Conservation (phyloP, 2,329 filamentous ascomycete genomes). For the Sporothrix brasiliensis region DNA sequence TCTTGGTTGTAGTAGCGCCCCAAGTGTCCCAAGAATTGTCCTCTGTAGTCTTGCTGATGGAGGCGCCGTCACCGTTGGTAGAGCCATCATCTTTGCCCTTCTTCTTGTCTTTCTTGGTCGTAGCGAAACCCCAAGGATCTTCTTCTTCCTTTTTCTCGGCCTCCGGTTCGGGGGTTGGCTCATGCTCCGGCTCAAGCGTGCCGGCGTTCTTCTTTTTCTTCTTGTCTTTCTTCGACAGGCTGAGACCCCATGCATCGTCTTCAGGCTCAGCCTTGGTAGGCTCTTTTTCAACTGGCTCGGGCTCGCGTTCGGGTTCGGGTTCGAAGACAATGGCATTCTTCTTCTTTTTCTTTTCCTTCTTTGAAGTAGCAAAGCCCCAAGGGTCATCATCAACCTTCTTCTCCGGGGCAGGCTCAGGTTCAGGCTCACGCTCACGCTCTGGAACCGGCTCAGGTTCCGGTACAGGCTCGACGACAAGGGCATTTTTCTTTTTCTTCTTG, state of each 20-base stretch:
- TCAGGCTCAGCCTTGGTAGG: constrained; percentile 22
- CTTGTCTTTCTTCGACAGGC: constrained; percentile 37
- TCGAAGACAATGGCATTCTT: constrained; percentile 8
- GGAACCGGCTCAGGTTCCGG: constrained; percentile 37
- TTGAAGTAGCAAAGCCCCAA: constrained; percentile 39
- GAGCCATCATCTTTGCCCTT: constrained; percentile 35
- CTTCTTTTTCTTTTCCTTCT: constrained; percentile 39
- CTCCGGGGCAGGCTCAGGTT: constrained; percentile 26
- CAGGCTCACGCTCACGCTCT: constrained; percentile 29
- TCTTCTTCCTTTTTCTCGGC: constrained; percentile 18
- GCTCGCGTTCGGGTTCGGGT: constrained; percentile 26
- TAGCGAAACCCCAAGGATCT: constrained; percentile 6
- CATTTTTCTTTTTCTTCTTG: constrained; percentile 38
- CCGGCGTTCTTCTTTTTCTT: constrained; percentile 38
- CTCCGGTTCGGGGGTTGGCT: not conserved
- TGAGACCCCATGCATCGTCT: constrained; percentile 31
- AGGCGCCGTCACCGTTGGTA: constrained; percentile 26
- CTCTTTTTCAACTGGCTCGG: constrained; percentile 32
- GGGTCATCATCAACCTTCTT: constrained; percentile 33
- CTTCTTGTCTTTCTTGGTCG: constrained; percentile 31
- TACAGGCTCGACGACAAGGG: constrained; percentile 28
- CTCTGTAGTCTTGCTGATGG: constrained; percentile 33
- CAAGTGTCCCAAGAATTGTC: constrained; percentile 41
- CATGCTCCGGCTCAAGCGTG: not conserved
- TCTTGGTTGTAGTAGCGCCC: constrained; percentile 33